Conservation (phyloP, 1,139 yeast species). For the Yamadazyma sp. region DNA sequence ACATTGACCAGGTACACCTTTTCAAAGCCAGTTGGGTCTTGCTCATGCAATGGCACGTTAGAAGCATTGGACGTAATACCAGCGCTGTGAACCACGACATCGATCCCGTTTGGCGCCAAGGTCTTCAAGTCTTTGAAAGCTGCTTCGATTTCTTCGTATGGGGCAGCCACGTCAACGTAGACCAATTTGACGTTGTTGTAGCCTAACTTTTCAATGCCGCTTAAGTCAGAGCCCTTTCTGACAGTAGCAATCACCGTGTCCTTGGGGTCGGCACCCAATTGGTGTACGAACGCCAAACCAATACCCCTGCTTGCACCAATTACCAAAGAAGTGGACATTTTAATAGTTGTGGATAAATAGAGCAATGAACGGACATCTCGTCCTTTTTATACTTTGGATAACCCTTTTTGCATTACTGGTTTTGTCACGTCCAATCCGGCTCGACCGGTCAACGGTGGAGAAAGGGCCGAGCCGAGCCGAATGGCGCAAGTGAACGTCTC, state of each 20-base stretch:
- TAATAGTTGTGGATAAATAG: background rate
- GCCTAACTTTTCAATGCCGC: conserved; percentile 2
- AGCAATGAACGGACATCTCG: background rate
- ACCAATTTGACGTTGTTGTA: conserved; percentile 5
- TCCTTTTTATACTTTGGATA: background rate
- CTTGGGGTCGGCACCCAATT: conserved; percentile 4
- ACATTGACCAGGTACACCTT: conserved; percentile 8
- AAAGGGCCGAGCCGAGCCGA: too few relatives aligned
- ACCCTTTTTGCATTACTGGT: too few relatives aligned
- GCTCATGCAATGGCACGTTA: background rate
- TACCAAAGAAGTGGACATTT: conserved; percentile 10
- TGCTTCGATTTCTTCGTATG: conserved; percentile 1
- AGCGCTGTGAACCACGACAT: conserved; percentile 9
- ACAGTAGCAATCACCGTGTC: conserved; percentile 8
- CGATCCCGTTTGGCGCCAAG: conserved; percentile 5
- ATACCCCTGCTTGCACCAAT: conserved; percentile 10
- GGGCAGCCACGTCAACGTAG: conserved; percentile 2
- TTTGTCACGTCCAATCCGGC: too few relatives aligned
- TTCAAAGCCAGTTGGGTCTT: conserved; percentile 2
- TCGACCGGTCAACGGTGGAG: too few relatives aligned
- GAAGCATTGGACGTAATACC: background rate
- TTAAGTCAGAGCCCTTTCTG: conserved; percentile 4
- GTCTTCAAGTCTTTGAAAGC: conserved; percentile 5
- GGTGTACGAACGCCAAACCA: conserved; percentile 8
- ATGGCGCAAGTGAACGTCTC: too few relatives aligned